Base-by-base conservation (phyloP, 306 rosid genomes). In the Dryas octopetala region DNA sequence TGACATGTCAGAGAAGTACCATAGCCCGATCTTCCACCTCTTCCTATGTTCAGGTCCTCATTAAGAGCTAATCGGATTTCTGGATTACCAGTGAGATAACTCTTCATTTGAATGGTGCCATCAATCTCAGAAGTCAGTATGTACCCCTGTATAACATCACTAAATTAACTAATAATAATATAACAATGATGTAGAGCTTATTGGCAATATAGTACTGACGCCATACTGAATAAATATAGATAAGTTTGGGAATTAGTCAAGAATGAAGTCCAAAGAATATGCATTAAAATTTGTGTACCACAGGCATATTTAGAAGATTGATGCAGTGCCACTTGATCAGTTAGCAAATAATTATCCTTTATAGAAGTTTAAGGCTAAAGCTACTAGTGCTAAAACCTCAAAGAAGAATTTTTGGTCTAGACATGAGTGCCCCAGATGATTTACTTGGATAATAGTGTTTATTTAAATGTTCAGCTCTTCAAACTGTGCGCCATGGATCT, bases 21-120 rank as follows among this genome's bases (percentile, higher is more conserved):
- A 62, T 87, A 85, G 14, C 47, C 78, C 4, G 96, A 65, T 76
- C 86, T 75, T 68, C 87, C 84, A 63, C 76, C 78, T 86, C 85
- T 82, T 80, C 97, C 97, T 50, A 91, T 85, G 76, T 83, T 62
- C 76, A 91, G 91, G 83, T 91, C 97, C 38, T 91, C 97, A 83
- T 91, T 89, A 68, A 91, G 93, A 74, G 96, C 97, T 78, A 91
- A 73, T 46, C 96, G 90, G 68, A 89, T 89, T 85, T 89, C 97
- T 74, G 96, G 97, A 87, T 86, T 86, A 38, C 97, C 97, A 77
- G 84, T 75, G 74, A 91, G 97, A 88, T 91, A 89, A 79, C 97
- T 91, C 81, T 88, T 91, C 96, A 91, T 91, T 91, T 91, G 97
- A 80, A 91, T 91, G 74, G 97, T 91, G 62, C 97, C 96, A 77